phyloP scores from a whole-genome alignment of 805 yeast genomes.

The Cyberlindnera petersonii region DNA sequence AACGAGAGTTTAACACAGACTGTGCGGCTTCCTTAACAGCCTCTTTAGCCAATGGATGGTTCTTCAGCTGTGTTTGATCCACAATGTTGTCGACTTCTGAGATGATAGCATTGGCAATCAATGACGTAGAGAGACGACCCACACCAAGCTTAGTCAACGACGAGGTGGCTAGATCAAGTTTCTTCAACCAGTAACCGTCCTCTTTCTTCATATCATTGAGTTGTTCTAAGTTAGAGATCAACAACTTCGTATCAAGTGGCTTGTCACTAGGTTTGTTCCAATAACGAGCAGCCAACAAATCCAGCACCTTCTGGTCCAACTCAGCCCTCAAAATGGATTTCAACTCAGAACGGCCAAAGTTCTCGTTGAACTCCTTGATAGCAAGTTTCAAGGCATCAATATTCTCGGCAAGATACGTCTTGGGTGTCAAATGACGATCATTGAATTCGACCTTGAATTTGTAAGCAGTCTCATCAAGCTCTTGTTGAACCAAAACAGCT shows the following conservation, averaged over 20 bases:
- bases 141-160: constrained; percentile 88
- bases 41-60: constrained; percentile 81
- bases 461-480: constrained; percentile 88
- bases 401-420: constrained; percentile 88
- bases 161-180: constrained; percentile 78
- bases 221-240: constrained; percentile 46
- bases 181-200: constrained; percentile 82
- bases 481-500: constrained; percentile 77
- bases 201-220: constrained; percentile 56
- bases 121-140: constrained; percentile 81
- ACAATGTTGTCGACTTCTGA: constrained; percentile 74
- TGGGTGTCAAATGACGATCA: constrained; percentile 90
- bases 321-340: constrained; percentile 74
- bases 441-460: constrained; percentile 95
- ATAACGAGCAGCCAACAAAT: constrained; percentile 81
- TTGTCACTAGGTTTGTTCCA: constrained; percentile 62
- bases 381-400: constrained; percentile 82
- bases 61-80: constrained; percentile 67
- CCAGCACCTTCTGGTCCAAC: constrained; percentile 84
- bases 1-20: constrained; percentile 71
- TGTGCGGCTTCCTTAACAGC: constrained; percentile 84
- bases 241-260: constrained; percentile 20
- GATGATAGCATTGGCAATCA: constrained; percentile 75
- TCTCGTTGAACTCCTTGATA: constrained; percentile 79
- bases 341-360: constrained; percentile 79